Evolutionary conservation across 2,329 filamentous ascomycete species (phyloP), one percentile per base, ranked within the genome.

Genomic region (Colletotrichum sp.): DNA sequence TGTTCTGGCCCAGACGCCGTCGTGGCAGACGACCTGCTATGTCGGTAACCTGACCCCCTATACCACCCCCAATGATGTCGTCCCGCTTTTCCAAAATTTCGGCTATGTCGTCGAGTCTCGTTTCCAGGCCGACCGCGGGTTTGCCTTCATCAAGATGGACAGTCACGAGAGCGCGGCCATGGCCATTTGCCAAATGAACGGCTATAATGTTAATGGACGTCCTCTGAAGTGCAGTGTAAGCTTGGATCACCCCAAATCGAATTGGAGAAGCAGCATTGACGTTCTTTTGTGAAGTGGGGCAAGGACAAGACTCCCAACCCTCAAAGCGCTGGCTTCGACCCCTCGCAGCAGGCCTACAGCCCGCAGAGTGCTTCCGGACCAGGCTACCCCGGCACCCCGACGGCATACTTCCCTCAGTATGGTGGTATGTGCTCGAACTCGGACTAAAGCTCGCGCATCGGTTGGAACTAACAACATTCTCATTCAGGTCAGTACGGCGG

Each of bases 91-190:
- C 90, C 95, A 98, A 85, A 98, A 98, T 88, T 99, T 98, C 83
- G 97, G 97, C 72, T 98, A 95, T 82, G 97, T 99, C 60, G 94
- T 98, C 67, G 97, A 99, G 87, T 98, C 96, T 66, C 95, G 97
- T 76, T 98, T 99, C 91, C 97, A 99, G 87, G 96, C 97, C 71
- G 97, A 99, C 84, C 95, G 97, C 79, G 97, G 97, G 16, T 99
- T 99, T 84, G 96, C 97, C 9, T 99, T 99, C 85, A 95, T 99
- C 86, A 99, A 99, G 90, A 98, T 99, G 96, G 97, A 99, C 84
- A 94, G 93, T 8, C 97, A 99, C 82, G 97, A 99, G 87, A 98
- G 98, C 82, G 97, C 97, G 5, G 96, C 97, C 70, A 98, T 98
- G 94, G 96, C 96, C 39, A 99, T 99, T 82, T 99, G 97, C 87